These are phyloP conservation scores for Lathyrus aphaca DNA, from an alignment of 306 rosid species.

Conservation along the genomic window DNA sequence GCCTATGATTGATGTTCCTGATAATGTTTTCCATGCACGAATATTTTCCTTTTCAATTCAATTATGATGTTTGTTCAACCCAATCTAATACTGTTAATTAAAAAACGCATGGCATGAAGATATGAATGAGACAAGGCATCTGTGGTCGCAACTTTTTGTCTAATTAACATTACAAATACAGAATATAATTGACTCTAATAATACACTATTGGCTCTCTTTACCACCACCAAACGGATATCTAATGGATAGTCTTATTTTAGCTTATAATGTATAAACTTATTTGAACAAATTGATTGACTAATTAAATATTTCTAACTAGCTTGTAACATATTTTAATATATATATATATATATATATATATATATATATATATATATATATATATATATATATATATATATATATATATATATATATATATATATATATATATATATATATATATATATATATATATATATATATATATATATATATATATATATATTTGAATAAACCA, in stretches of 20 bases:
- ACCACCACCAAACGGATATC: neutral
- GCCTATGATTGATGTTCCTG: conserved; percentile 36
- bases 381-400: too few relatives aligned
- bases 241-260: too few relatives aligned
- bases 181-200: conserved; percentile 19
- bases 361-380: too few relatives aligned
- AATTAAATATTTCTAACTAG: neutral
- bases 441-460: too few relatives aligned
- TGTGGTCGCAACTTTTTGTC: conserved; percentile 29
- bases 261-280: neutral
- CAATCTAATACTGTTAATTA: neutral
- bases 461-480: too few relatives aligned
- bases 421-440: too few relatives aligned
- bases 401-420: too few relatives aligned
- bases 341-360: too few relatives aligned
- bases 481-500: too few relatives aligned
- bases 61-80: conserved; percentile 40
- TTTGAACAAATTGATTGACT: too few relatives aligned
- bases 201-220: neutral
- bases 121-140: conserved; percentile 28
- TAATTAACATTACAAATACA: conserved; percentile 8
- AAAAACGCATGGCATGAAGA: conserved; percentile 13
- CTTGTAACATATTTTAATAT: too few relatives aligned
- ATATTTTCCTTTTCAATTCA: conserved; percentile 36
- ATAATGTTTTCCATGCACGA: conserved; percentile 49